Percentiles rank a stretch among this genome's conserved stretches.
These are phyloP conservation scores for Prunus campanulata DNA, from an alignment of 306 rosid species.

Conservation along the genomic window DNA sequence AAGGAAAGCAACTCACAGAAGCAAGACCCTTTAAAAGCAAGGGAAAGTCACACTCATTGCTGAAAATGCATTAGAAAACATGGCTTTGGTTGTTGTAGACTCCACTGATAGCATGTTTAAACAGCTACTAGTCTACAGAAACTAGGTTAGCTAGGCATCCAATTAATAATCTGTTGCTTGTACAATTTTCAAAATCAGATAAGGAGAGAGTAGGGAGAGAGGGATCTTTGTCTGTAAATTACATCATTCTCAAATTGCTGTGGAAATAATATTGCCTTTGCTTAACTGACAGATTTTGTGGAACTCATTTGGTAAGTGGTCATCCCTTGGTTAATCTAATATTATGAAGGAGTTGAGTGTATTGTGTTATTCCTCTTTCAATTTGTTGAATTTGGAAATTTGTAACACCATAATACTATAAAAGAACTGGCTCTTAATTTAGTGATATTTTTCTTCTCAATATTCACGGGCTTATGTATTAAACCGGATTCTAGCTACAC, in stretches of 20 bases:
- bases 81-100: background rate
- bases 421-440: too few relatives aligned
- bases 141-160: background rate
- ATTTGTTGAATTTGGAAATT: too few relatives aligned
- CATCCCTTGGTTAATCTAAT: too few relatives aligned
- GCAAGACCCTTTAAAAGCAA: slow-evolving; percentile 4
- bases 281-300: background rate
- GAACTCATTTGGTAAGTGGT: too few relatives aligned
- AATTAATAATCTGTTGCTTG: background rate
- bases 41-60: slow-evolving; percentile 7
- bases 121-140: slow-evolving; percentile 1
- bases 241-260: slow-evolving; percentile 7
- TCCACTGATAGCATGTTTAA: background rate
- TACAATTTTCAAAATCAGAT: background rate
- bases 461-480: too few relatives aligned
- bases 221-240: slow-evolving; percentile 16
- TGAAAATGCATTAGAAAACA: background rate
- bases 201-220: background rate
- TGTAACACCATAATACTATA: too few relatives aligned
- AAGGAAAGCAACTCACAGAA: slow-evolving; percentile 12
- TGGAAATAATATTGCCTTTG: background rate
- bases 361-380: too few relatives aligned
- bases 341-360: too few relatives aligned
- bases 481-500: too few relatives aligned
- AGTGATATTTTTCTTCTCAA: too few relatives aligned